phyloP scores from a whole-genome alignment of 331 rosid species.

The Pyrus hybrid region DNA sequence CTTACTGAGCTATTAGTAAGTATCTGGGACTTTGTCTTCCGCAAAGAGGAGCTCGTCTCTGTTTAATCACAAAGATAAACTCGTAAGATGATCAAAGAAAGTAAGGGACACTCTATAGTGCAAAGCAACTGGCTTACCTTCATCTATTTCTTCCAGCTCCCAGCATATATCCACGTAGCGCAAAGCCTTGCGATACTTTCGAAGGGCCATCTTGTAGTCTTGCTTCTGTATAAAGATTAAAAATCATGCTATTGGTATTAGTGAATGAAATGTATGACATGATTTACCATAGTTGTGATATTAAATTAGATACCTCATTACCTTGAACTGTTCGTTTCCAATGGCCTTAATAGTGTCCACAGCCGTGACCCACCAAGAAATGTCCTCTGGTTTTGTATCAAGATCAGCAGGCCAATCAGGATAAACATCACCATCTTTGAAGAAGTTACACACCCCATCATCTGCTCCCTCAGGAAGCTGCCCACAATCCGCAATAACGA shows the following conservation, averaged over 20 bases:
- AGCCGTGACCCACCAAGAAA: constrained; percentile 70
- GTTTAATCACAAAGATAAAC: constrained; percentile 21
- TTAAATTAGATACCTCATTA: constrained; percentile 1
- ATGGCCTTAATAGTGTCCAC: constrained; percentile 53
- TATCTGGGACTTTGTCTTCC: constrained; percentile 70
- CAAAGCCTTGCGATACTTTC: constrained; percentile 71
- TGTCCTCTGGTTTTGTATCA: constrained; percentile 40
- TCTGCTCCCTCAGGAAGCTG: constrained; percentile 56
- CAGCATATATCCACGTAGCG: constrained; percentile 77
- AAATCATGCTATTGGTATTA: neutral
- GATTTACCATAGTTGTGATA: neutral
- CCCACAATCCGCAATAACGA: constrained; percentile 56
- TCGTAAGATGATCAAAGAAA: neutral
- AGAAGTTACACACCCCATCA: constrained; percentile 68
- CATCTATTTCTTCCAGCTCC: constrained; percentile 77
- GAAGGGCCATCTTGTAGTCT: constrained; percentile 77
- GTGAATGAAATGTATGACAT: neutral
- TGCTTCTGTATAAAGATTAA: constrained; percentile 39
- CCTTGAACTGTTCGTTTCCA: constrained; percentile 68
- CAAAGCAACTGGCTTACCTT: constrained; percentile 28
- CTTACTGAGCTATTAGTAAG: constrained; percentile 84
- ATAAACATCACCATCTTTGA: constrained; percentile 69
- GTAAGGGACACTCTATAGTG: neutral
- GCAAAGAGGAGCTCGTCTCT: constrained; percentile 57
- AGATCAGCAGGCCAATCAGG: constrained; percentile 90